phyloP scores from a whole-genome alignment of 1,284 basidiomycete genomes.

The Tausonia pullulans region DNA sequence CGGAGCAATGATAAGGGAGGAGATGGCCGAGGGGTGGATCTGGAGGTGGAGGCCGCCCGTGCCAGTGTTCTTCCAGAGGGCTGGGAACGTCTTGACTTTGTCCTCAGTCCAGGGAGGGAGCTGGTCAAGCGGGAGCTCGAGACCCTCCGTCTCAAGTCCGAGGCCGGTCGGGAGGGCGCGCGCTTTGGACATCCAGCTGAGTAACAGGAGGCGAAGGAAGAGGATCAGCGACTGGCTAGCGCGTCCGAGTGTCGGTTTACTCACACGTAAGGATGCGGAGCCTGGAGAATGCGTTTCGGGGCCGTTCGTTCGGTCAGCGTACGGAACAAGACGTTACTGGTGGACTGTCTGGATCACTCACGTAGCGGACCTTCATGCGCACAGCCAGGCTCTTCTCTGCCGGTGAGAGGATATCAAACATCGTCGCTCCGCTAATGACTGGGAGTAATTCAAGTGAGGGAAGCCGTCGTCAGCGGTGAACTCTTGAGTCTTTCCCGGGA shows the following conservation, averaged over 20 bases:
- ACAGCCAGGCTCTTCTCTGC: slow-evolving; percentile 73
- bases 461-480: slow-evolving; percentile 5
- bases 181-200: slow-evolving; percentile 69
- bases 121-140: slow-evolving; percentile 52
- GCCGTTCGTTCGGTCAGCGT: no score
- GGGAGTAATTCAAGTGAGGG: slow-evolving; percentile 14
- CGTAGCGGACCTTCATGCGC: slow-evolving; percentile 54
- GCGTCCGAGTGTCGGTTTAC: background rate
- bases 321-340: no score
- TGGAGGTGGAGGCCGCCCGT: slow-evolving; percentile 65
- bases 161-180: slow-evolving; percentile 60
- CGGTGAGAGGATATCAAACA: slow-evolving; percentile 68
- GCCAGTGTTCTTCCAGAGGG: slow-evolving; percentile 73
- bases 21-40: slow-evolving; percentile 55
- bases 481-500: slow-evolving; percentile 32
- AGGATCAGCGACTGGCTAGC: no score
- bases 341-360: slow-evolving; percentile 17
- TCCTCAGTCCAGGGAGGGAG: slow-evolving; percentile 62
- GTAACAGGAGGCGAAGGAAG: slow-evolving; percentile 49
- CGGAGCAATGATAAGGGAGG: slow-evolving; percentile 49
- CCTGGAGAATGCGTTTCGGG: background rate
- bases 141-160: slow-evolving; percentile 62
- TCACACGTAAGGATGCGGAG: slow-evolving; percentile 12
- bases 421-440: slow-evolving; percentile 54
- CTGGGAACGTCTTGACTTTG: slow-evolving; percentile 56